Evolutionary conservation across 108 stramenopile genomes (phyloP), one percentile per base, ranked within the genome.

Genomic region (Stephanodiscus triporus): DNA sequence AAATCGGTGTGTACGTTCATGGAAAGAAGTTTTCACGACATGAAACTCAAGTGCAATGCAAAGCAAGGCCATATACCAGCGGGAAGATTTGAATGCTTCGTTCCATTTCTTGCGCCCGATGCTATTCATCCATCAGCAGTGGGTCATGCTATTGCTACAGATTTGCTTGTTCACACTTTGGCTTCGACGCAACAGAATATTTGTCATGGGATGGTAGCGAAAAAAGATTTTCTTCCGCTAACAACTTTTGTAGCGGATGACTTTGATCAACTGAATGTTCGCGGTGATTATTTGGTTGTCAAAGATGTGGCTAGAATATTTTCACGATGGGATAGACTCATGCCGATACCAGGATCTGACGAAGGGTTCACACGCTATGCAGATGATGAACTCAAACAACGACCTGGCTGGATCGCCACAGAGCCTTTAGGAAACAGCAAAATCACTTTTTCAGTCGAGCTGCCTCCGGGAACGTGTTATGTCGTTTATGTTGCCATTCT

Each of bases 351-450:
- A 1, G 68, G 70, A 22, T 65, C 59, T 11, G 29, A 51, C 0
- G 17, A 45, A 38, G 85, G 85, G 13, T 88, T 85, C 47, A 49
- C 38, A 29, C 48, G 55, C 10, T 86, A 80, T 65, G 73, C 72
- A 0, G 86, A 83, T 70, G 77, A 71, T 51, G 22, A 38, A 10
- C 27, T 76, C 22, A 68, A 72, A n/a, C 82, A 84, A 48, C 75
- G 81, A 19, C 63, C 67, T 0, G 87, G 87, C 14, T 86, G 87
- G 87, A 85, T 88, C 24, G 73, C 87, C n/a, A 88, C 87, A 7
- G 81, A 78, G 70, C 65, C 69, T 37, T 58, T 61, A 14, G 85
- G 87, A 6, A 73, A 77, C 24, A 82, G 75, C 50, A 76, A 38
- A 17, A 83, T 88, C 34, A 56, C 68, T 4, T 86, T 88, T 63